Conservation (phyloP, 2,329 filamentous ascomycete genomes). For the Pyricularia sp. region DNA sequence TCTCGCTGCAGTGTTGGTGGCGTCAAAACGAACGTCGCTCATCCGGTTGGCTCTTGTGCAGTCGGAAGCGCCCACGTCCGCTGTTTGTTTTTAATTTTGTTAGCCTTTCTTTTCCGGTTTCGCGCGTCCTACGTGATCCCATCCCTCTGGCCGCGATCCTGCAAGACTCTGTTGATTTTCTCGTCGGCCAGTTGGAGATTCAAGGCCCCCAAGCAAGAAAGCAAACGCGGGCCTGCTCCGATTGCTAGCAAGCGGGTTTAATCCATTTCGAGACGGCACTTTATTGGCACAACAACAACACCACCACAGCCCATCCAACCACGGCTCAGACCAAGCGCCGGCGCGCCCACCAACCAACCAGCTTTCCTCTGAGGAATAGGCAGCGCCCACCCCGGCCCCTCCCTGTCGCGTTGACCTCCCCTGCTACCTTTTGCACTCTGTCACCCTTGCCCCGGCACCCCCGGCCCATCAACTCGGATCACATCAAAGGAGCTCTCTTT, state of each 20-base stretch:
- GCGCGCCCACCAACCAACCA: conserved; percentile 2
- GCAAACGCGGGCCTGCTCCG: not conserved
- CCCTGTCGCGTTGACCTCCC: not conserved
- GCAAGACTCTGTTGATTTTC: not conserved
- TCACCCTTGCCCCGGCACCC: conserved; percentile 2
- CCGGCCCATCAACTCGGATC: conserved; percentile 4
- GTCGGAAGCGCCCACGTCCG: not conserved
- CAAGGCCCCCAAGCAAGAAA: no score
- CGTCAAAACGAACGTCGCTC: not conserved
- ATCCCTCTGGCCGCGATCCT: not conserved
- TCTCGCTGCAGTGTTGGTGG: not conserved
- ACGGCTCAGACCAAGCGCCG: conserved; percentile 2
- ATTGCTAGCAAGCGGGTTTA: not conserved
- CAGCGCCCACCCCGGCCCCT: not conserved
- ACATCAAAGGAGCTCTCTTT: not conserved
- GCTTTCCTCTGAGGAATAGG: not conserved
- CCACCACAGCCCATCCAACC: not conserved
- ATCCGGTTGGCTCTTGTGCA: not conserved
- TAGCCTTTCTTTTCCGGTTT: not conserved
- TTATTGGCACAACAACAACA: not conserved
- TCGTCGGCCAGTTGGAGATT: not conserved
- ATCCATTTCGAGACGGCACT: not conserved
- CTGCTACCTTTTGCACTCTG: not conserved
- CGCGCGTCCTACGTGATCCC: not conserved
- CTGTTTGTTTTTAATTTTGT: not conserved